phyloP scores from a whole-genome alignment of 768 basidiomycete genomes.

The Lentinus brumalis region DNA sequence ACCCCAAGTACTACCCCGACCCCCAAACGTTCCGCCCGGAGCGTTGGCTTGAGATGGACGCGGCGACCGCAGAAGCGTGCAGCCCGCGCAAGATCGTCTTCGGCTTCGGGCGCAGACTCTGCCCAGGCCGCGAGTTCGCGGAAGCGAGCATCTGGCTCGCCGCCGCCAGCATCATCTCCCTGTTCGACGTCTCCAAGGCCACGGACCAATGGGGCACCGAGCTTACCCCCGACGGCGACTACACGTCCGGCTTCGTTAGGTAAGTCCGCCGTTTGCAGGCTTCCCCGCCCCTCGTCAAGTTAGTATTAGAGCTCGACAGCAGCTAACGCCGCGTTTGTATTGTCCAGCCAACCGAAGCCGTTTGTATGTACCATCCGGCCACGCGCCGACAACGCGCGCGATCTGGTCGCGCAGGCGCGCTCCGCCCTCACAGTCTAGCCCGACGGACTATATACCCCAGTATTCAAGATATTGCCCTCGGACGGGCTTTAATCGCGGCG shows the following conservation, averaged over 20 bases:
- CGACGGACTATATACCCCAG: too few relatives aligned
- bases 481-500: too few relatives aligned
- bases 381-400: conserved; percentile 30
- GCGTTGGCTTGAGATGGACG: conserved; percentile 44
- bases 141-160: conserved; percentile 50
- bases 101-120: conserved; percentile 58
- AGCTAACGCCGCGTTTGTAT: not conserved
- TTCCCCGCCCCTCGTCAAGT: not conserved
- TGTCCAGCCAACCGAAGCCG: conserved; percentile 51
- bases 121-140: conserved; percentile 58
- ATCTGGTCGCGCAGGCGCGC: conserved; percentile 21
- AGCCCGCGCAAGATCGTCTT: conserved; percentile 54
- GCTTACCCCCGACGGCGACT: conserved; percentile 40
- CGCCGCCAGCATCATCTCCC: conserved; percentile 45
- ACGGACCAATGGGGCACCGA: conserved; percentile 45
- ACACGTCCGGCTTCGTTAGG: conserved; percentile 49
- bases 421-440: conserved; percentile 5
- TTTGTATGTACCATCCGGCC: conserved; percentile 50
- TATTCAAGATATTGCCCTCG: too few relatives aligned
- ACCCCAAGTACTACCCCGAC: conserved; percentile 37
- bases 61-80: conserved; percentile 28
- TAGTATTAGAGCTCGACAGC: too few relatives aligned
- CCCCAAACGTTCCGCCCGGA: conserved; percentile 53
- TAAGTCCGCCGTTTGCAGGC: conserved; percentile 21
- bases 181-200: conserved; percentile 46